Evolutionary conservation across 495 filamentous ascomycete genomes (phyloP).

Genomic region (Penicillium subrubescens): DNA sequence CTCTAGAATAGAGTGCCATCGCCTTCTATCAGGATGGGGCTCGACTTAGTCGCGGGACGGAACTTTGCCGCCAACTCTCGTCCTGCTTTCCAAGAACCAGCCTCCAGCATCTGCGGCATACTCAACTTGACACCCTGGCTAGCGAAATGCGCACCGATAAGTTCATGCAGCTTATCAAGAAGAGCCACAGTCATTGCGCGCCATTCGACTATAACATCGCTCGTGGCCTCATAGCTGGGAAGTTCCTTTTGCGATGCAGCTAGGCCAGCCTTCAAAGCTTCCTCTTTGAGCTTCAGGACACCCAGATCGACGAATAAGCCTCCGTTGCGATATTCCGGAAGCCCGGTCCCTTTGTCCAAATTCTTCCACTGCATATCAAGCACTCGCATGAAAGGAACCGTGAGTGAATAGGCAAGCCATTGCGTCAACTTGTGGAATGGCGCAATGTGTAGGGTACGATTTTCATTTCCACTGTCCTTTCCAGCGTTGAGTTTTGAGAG

Average conservation of each 20-base stretch:
- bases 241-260: conserved; percentile 59
- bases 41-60: conserved; percentile 43
- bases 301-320: conserved; percentile 83
- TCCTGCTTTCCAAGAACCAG: conserved; percentile 73
- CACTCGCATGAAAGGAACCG: conserved; percentile 81
- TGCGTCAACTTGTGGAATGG: conserved; percentile 88
- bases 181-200: conserved; percentile 80
- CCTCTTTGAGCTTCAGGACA: conserved; percentile 71
- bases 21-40: conserved; percentile 46
- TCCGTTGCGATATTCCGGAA: conserved; percentile 88
- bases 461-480: conserved; percentile 10
- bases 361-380: conserved; percentile 78
- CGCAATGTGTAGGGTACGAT: conserved; percentile 28
- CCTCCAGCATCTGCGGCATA: conserved; percentile 80
- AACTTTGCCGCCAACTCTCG: conserved; percentile 44
- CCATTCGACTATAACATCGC: conserved; percentile 91
- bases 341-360: conserved; percentile 74
- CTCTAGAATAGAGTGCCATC: conserved; percentile 47
- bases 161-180: conserved; percentile 70
- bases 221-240: conserved; percentile 75
- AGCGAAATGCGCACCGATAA: conserved; percentile 58
- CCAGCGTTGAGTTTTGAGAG: conserved; percentile 19
- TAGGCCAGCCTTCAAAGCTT: conserved; percentile 57
- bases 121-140: conserved; percentile 59
- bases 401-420: conserved; percentile 87